These are phyloP conservation scores for Thecaphora thlaspeos DNA, from an alignment of 1,284 basidiomycete genomes.

Conservation along the genomic window DNA sequence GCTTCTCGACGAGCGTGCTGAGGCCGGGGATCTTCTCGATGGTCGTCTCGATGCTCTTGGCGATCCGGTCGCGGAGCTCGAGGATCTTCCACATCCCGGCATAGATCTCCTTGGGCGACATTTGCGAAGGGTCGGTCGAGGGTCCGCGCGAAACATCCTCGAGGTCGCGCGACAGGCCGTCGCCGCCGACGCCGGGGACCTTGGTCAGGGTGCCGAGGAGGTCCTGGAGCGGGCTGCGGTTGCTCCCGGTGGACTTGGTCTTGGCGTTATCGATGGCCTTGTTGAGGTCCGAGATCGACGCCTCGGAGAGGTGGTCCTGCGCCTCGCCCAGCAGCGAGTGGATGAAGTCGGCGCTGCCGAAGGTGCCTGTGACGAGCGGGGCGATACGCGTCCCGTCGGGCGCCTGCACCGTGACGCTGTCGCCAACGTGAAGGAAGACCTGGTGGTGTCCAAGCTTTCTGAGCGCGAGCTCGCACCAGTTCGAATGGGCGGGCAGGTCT, in stretches of 20 bases:
- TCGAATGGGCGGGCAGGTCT: constrained; percentile 80
- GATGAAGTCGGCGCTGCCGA: constrained; percentile 78
- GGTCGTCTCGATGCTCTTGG: constrained; percentile 80
- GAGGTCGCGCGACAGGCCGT: constrained; percentile 40
- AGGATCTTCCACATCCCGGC: constrained; percentile 76
- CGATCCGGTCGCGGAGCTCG: constrained; percentile 74
- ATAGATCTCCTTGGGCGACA: constrained; percentile 86
- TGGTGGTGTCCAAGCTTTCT: constrained; percentile 71
- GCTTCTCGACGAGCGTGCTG: constrained; percentile 72
- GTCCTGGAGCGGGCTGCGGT: constrained; percentile 47
- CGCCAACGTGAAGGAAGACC: constrained; percentile 87
- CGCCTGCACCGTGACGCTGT: constrained; percentile 71
- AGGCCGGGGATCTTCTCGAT: constrained; percentile 68
- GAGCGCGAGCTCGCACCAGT: constrained; percentile 63
- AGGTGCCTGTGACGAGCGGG: constrained; percentile 84
- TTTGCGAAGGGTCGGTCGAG: constrained; percentile 64
- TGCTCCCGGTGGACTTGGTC: constrained; percentile 43
- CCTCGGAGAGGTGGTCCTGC: constrained; percentile 65
- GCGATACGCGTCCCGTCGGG: constrained; percentile 75
- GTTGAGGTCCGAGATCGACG: constrained; percentile 84
- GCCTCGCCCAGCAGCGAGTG: constrained; percentile 62
- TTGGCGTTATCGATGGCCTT: constrained; percentile 68
- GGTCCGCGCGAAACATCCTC: constrained; percentile 45
- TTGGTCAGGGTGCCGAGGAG: constrained; percentile 62
- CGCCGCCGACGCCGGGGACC: constrained; percentile 54